Base-by-base conservation (phyloP, 2,329 filamentous ascomycete genomes). In the Verticillium nubilum region DNA sequence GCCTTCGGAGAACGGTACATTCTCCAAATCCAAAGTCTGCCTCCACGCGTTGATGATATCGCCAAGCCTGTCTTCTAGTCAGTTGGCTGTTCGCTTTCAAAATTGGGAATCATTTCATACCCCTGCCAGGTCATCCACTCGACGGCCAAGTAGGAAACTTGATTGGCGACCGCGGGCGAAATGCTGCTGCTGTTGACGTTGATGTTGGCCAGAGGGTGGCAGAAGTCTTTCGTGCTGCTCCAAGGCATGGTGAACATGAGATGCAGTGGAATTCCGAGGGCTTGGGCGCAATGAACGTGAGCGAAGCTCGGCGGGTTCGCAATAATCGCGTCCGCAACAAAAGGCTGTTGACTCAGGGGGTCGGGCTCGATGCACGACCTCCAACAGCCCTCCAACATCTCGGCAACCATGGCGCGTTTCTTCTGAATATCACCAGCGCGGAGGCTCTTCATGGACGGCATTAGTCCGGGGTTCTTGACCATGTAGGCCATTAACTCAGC, bases 91-190 rank as follows among this genome's bases (percentile, higher is more conserved):
- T 26, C 23, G 7, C 2, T 0, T 3, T 0, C 0, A 4, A 0
- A 7, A 27, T 17, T 35, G 0, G 28, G 13, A 15, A 28, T 2
- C 3, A 10, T 25, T 9, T 23, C 64, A 60, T 61, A 67, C 66
- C 89, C 89, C 72, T 92, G 88, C 89, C 89, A 92, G 12, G 89
- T 89, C 74, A 92, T 79, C 80, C 90, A 86, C 60, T 92, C 89
- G 1, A 92, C 86, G 47, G 91, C 76, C 0, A 83, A 82, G 65
- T 91, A 92, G 0, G 86, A 88, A 10, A 91, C 80, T 64, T 87
- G 90, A 64, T 91, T 91, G 1, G 87, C 81, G 1, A 81, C 76
- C 64, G 89, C 86, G 13, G 54, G 3, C 83, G 85, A 62, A 54
- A 59, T 64, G 15, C 60, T 61, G 23, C 23, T 61, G 63, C 87